Evolutionary conservation across 2,329 filamentous ascomycete species (phyloP), one percentile per base, ranked within the genome.

Genomic region (Clarireedia monteithiana): DNA sequence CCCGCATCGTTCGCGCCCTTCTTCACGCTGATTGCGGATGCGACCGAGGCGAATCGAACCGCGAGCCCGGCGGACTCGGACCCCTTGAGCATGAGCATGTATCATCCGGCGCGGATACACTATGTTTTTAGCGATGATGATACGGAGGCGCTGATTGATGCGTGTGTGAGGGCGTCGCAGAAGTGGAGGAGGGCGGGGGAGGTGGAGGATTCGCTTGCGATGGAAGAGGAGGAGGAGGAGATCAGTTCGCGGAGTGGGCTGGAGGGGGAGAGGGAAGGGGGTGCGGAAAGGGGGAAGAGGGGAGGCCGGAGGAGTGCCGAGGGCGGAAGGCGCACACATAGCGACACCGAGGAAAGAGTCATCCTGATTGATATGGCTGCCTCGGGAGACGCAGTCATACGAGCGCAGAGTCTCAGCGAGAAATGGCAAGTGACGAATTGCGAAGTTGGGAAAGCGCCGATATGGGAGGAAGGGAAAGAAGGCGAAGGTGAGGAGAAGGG

Each of bases 51-150:
- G 27, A 46, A 54, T 55, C 20, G 20, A 20, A 20, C 20, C 2
- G 20, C 20, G 20, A 20, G 20, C 20, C 20, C 20, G 20, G n/a
- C 24, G 12, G 27, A 39, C 9, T n/a, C 53, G n/a, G 40, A 45
- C n/a, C 85, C 82, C 7, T 80, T 83, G 64, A 82, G 88, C 47
- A 88, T 89, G 59, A 82, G 88, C 47, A 88, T 89, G 59, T 79
- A 89, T 65, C 91, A 97, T 69, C 94, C 92, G 2, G 36, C 48
- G 1, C 84, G 82, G 53, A 84, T 96, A 1, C 90, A 92, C 73
- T 97, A 97, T 74, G 81, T 97, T 67, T 97, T 99, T 74, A 82
- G 83, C 64, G 91, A 97, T 71, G 94, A 97, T 71, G 91, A 51
- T n/a, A 81, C 84, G 2, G 87, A 91, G 48, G 75, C 88, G 46